Conservation (phyloP, 2,329 filamentous ascomycete species). For the Fusarium verrucosum region DNA sequence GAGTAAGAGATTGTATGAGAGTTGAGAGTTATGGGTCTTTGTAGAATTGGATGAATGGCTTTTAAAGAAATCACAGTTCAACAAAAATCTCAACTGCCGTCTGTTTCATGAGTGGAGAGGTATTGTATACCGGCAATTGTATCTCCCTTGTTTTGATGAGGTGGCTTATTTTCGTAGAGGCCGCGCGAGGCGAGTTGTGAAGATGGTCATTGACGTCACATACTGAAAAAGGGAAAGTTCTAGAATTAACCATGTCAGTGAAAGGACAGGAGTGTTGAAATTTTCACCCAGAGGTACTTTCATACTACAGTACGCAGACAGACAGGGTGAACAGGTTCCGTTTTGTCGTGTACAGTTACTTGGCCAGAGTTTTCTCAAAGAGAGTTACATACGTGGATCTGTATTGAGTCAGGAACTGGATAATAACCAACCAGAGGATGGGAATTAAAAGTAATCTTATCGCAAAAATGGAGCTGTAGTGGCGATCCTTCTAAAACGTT, state of each 20-base stretch:
- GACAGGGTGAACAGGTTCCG: background rate
- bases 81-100: conserved; percentile 21
- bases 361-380: background rate
- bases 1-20: conserved; percentile 8
- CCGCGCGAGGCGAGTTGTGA: conserved; percentile 20
- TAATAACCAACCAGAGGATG: conserved; percentile 20
- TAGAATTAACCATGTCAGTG: background rate
- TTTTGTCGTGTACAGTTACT: background rate
- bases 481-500: conserved; percentile 25
- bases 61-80: conserved; percentile 17
- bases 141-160: conserved; percentile 21
- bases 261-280: background rate
- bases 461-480: conserved; percentile 26
- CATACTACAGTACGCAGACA: background rate
- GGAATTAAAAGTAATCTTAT: conserved; percentile 28
- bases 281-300: no score
- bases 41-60: conserved; percentile 5
- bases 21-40: conserved; percentile 1
- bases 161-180: conserved; percentile 25
- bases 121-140: background rate
- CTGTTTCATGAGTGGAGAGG: conserved; percentile 8
- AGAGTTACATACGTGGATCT: conserved; percentile 26
- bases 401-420: conserved; percentile 31
- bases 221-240: conserved; percentile 18
- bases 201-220: conserved; percentile 23